These are phyloP conservation scores for Pinus albicaulis DNA, from an alignment of 75 land plant species.

Conservation along the genomic window DNA sequence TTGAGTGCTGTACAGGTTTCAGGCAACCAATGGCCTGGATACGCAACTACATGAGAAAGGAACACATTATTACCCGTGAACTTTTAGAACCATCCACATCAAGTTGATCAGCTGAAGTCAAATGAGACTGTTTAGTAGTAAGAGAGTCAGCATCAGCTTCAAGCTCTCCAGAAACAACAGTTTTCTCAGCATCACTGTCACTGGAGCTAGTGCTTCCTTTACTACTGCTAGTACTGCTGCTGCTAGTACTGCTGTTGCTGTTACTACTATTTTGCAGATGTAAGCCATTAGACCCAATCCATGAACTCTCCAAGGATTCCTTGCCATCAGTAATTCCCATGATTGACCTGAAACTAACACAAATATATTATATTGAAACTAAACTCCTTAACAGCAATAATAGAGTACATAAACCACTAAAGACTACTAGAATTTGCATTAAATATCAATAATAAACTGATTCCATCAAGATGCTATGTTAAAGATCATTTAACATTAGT, in stretches of 20 bases:
- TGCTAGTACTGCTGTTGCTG: constrained; percentile 82
- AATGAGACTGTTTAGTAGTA: constrained; percentile 56
- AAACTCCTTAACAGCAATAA: background rate
- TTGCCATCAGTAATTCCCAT: constrained; percentile 2
- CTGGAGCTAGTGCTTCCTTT: constrained; percentile 66
- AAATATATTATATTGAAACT: background rate
- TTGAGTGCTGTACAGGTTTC: background rate
- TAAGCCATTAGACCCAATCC: constrained; percentile 22
- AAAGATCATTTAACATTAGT: background rate
- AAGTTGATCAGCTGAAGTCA: constrained; percentile 44
- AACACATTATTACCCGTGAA: background rate
- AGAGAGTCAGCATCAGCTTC: constrained; percentile 97
- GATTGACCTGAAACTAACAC: constrained; percentile 5
- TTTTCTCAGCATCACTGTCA: constrained; percentile 60
- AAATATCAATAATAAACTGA: background rate
- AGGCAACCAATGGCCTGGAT: background rate
- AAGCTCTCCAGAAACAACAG: constrained; percentile 47
- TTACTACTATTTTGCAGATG: constrained; percentile 25
- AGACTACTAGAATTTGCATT: background rate
- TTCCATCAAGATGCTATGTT: background rate
- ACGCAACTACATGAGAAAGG: background rate
- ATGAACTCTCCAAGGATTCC: constrained; percentile 24
- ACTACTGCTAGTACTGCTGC: constrained; percentile 66
- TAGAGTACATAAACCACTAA: background rate
- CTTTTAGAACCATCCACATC: constrained; percentile 25